phyloP scores from a whole-genome alignment of 2,329 filamentous ascomycete species.

The Colletotrichum trifolii region DNA sequence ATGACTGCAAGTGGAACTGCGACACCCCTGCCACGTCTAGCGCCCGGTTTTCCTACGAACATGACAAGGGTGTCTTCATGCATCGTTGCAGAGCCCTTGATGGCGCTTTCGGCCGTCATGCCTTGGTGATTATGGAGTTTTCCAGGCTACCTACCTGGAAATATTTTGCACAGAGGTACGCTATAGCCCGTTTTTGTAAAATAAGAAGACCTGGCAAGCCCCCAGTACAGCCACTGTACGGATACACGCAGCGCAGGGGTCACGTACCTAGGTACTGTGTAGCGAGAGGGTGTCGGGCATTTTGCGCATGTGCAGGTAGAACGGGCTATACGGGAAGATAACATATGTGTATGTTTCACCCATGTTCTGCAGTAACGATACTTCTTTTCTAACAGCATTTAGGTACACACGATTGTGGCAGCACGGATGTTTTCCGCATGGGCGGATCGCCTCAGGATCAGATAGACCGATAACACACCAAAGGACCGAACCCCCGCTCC shows the following conservation, averaged over 20 bases:
- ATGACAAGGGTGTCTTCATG: constrained; percentile 15
- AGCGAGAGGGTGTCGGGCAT: background rate
- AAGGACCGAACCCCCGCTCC: constrained; percentile 24
- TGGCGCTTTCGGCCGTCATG: constrained; percentile 11
- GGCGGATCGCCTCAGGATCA: background rate
- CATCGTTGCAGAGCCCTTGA: background rate
- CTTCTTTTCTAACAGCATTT: background rate
- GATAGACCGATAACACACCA: constrained; percentile 6
- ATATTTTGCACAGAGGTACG: too few relatives aligned
- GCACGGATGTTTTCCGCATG: too few relatives aligned
- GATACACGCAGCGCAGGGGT: too few relatives aligned
- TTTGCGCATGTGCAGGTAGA: background rate
- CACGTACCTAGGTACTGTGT: background rate
- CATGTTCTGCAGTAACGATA: background rate
- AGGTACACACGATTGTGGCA: background rate
- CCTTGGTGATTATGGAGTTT: background rate
- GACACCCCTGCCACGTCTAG: constrained; percentile 23
- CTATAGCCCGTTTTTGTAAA: too few relatives aligned
- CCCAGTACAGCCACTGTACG: background rate
- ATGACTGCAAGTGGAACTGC: constrained; percentile 2
- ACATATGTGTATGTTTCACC: background rate
- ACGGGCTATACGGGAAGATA: too few relatives aligned
- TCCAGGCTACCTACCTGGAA: too few relatives aligned
- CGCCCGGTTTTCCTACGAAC: constrained; percentile 7
- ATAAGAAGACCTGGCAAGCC: too few relatives aligned